Evolutionary conservation across 768 basidiomycete genomes (phyloP), one percentile per base, ranked within the genome.

Genomic region (Lactarius deliciosus): DNA sequence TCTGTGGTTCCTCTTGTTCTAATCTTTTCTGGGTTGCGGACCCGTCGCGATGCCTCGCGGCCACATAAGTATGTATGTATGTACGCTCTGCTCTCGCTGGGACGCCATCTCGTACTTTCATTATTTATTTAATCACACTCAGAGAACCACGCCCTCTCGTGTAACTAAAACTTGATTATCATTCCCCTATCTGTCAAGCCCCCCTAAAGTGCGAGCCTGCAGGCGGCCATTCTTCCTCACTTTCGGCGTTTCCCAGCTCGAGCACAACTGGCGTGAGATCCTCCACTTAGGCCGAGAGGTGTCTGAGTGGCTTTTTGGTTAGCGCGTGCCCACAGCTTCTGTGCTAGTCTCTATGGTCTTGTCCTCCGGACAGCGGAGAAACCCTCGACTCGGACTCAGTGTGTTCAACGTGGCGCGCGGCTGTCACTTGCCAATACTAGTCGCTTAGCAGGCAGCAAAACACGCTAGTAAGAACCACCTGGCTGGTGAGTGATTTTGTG

Each of bases 51-150:
- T 41, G 58, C 58, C 18, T 50, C 41, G 58, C 66, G 62, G 57
- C 62, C 58, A 45, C 60, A 41, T 68, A 68, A 68, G 66, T 68
- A 68, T 68, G 62, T 68, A 68, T 68, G 58, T 68, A 68, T 68
- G 66, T 68, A 68, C 63, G 66, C 66, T 64, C 61, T 63, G 57
- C 65, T 54, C 30, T 66, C 65, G 65, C 61, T 45, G 65, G 65
- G 61, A 63, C 65, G 38, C 65, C 65, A 57, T 59, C 57, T 59
- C 65, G 65, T 66, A 66, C 61, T 54, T 66, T 66, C 61, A 66
- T 62, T 53, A 36, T 66, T 66, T 66, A 66, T 66, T 66, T 66
- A 66, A 66, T 66, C 25, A 63, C 41, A 56, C 7, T 57, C 65
- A 66, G 65, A 66, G 61, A 66, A 43, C 65, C 65, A 59, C 65